Conservation (phyloP, 148 eudicot genomes). For the Silene latifolia region DNA sequence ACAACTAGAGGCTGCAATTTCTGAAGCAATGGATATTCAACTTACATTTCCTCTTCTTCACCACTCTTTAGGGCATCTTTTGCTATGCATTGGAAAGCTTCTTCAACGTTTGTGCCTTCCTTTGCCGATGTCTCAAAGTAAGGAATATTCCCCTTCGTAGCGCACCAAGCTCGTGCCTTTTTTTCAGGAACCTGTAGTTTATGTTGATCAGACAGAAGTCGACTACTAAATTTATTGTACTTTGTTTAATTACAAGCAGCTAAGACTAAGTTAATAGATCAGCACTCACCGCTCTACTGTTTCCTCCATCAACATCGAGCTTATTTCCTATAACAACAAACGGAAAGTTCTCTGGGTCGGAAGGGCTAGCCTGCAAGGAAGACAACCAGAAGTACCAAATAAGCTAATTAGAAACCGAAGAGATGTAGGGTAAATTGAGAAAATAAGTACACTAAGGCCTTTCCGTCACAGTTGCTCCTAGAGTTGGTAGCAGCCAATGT, state of each 20-base stretch:
- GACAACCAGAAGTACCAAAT: slow-evolving; percentile 7
- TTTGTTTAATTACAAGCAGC: neutral
- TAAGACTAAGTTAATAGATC: neutral
- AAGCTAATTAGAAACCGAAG: neutral
- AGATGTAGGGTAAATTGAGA: neutral
- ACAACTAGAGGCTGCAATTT: neutral
- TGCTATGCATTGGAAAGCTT: slow-evolving; percentile 92
- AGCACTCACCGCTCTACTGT: slow-evolving; percentile 70
- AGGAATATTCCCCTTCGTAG: slow-evolving; percentile 89
- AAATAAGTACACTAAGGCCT: too few species aligned
- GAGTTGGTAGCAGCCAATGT: too few species aligned
- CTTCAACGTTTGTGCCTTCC: slow-evolving; percentile 87
- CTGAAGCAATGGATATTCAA: neutral
- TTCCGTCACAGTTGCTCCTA: too few species aligned
- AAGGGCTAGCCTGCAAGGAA: slow-evolving; percentile 78
- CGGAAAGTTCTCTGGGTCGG: slow-evolving; percentile 95
- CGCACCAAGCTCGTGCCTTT: slow-evolving; percentile 97
- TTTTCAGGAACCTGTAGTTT: slow-evolving; percentile 80
- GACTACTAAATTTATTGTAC: neutral
- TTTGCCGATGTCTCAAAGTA: slow-evolving; percentile 97
- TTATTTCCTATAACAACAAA: slow-evolving; percentile 96
- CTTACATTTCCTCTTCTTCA: slow-evolving; percentile 96
- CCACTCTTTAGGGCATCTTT: slow-evolving; percentile 84
- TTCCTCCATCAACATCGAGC: slow-evolving; percentile 87
- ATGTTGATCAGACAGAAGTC: neutral